A percentile compares a stretch with the other conserved stretches of the same genome.
Evolutionary conservation across 441 rosid species (phyloP).

Genomic region (Arabidopsis lyrata): DNA sequence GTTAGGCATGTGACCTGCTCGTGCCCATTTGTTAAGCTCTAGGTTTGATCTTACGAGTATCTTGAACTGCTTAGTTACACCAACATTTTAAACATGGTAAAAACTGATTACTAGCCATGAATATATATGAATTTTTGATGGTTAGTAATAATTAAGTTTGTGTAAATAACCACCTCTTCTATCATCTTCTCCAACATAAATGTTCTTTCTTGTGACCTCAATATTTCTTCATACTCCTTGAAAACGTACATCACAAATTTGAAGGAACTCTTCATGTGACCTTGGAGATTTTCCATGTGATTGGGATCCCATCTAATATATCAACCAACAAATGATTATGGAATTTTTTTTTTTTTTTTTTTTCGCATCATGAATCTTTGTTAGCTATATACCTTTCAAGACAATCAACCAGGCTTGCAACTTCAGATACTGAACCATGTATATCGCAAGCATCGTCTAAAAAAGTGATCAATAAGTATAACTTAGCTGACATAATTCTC

Average conservation of each 20-base stretch:
- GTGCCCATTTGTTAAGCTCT: constrained; percentile 24
- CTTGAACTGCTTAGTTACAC: constrained; percentile 15
- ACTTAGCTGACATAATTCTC: constrained; percentile 38
- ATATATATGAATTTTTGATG: not conserved
- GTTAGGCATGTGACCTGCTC: not conserved
- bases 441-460: constrained; percentile 56
- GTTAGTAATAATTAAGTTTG: not conserved
- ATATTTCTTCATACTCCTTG: constrained; percentile 30
- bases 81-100: not conserved
- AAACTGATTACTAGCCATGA: not conserved
- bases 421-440: constrained; percentile 47
- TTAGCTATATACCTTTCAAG: constrained; percentile 41
- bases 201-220: constrained; percentile 16
- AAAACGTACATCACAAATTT: constrained; percentile 23
- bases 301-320: constrained; percentile 26
- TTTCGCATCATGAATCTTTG: not conserved
- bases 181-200: constrained; percentile 23
- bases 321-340: not conserved
- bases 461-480: constrained; percentile 16
- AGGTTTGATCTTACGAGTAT: constrained; percentile 18
- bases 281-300: constrained; percentile 30
- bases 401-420: constrained; percentile 38
- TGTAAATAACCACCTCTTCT: constrained; percentile 23
- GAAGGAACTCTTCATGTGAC: constrained; percentile 27
- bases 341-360: not conserved